These are phyloP conservation scores for Gymnopilus dilepis DNA, from an alignment of 768 basidiomycete species.

Conservation along the genomic window DNA sequence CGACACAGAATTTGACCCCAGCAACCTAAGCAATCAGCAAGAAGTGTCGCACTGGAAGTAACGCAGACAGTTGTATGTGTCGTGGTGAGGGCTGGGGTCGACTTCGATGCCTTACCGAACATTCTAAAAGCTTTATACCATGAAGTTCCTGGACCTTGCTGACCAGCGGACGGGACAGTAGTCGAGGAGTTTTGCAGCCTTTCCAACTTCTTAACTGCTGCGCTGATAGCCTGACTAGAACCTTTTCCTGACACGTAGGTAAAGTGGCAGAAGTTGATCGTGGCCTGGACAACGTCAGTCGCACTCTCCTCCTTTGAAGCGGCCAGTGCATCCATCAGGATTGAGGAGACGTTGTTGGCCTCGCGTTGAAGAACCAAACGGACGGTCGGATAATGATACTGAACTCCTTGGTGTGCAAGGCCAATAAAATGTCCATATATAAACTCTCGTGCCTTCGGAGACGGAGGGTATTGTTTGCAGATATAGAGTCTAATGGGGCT, in stretches of 20 bases:
- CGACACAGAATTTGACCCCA: constrained; percentile 33
- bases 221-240: constrained; percentile 24
- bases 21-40: constrained; percentile 34
- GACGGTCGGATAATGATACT: constrained; percentile 12
- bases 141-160: neutral
- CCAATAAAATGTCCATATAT: constrained; percentile 30
- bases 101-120: neutral
- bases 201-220: constrained; percentile 26
- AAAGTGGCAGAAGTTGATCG: constrained; percentile 30
- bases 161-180: neutral
- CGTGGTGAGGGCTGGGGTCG: neutral
- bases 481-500: constrained; percentile 35
- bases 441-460: constrained; percentile 20
- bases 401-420: constrained; percentile 22
- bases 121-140: constrained; percentile 4
- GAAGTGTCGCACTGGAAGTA: constrained; percentile 19
- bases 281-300: constrained; percentile 24
- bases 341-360: constrained; percentile 30
- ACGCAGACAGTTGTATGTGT: neutral
- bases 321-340: constrained; percentile 26
- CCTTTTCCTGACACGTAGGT: constrained; percentile 30
- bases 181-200: neutral
- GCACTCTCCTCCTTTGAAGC: constrained; percentile 12
- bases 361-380: constrained; percentile 26
- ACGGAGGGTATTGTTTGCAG: constrained; percentile 27